Conservation (phyloP, 768 basidiomycete genomes). For the Rhizopogon vinicolor region DNA sequence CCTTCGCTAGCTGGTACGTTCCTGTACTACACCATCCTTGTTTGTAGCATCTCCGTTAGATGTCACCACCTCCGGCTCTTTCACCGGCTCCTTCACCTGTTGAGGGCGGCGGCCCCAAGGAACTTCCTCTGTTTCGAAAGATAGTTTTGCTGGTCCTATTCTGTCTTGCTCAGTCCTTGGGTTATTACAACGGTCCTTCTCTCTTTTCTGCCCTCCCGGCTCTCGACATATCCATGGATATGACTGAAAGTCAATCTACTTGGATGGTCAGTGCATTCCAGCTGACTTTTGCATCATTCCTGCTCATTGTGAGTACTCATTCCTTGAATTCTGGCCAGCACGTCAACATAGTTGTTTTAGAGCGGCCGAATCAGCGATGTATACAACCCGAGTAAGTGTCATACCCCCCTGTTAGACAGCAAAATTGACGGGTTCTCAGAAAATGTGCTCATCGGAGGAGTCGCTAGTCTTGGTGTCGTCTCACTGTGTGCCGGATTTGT, state of each 20-base stretch:
- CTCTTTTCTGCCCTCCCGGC: constrained; percentile 35
- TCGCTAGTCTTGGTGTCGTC: constrained; percentile 35
- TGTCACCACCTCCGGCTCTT: constrained; percentile 4
- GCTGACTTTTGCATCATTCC: constrained; percentile 38
- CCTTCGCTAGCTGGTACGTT: background rate
- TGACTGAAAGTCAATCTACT: constrained; percentile 20
- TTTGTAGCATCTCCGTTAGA: constrained; percentile 1
- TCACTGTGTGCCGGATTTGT: constrained; percentile 44
- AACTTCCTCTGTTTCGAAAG: constrained; percentile 22
- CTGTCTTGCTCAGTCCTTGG: constrained; percentile 39
- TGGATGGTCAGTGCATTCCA: constrained; percentile 43
- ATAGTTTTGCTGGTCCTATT: constrained; percentile 30
- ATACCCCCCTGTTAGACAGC: background rate
- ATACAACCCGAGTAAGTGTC: constrained; percentile 34
- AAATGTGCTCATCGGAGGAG: constrained; percentile 37
- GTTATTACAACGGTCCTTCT: constrained; percentile 37
- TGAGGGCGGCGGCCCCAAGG: constrained; percentile 1
- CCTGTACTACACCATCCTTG: background rate
- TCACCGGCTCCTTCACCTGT: background rate
- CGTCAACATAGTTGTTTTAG: constrained; percentile 12
- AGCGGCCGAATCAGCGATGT: constrained; percentile 35
- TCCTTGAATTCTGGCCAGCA: background rate
- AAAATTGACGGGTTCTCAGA: constrained; percentile 18
- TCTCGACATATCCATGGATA: constrained; percentile 18
- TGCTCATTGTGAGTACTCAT: constrained; percentile 27